Conservation (phyloP, 805 yeast species). For the Metschnikowia corniflorae region DNA sequence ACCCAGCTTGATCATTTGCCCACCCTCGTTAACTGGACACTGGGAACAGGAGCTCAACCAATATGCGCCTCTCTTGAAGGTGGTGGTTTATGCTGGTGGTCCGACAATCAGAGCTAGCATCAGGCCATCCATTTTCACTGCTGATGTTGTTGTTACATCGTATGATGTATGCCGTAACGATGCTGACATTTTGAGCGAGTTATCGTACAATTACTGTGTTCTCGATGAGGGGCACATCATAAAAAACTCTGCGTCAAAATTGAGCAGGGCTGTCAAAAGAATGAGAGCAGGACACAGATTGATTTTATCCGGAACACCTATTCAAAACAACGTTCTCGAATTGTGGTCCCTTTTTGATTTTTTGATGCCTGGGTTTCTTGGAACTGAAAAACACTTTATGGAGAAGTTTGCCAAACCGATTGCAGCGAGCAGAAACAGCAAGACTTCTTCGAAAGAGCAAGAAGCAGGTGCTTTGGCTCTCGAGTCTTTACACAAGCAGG, state of each 20-base stretch:
- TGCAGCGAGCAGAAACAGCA: slow-evolving; percentile 86
- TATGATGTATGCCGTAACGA: slow-evolving; percentile 97
- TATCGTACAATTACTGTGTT: slow-evolving; percentile 88
- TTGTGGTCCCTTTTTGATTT: slow-evolving; percentile 97
- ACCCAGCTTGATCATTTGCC: slow-evolving; percentile 88
- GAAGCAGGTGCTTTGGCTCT: slow-evolving; percentile 95
- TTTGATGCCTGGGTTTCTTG: slow-evolving; percentile 97
- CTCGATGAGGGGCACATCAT: slow-evolving; percentile 97
- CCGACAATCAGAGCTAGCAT: slow-evolving; percentile 66
- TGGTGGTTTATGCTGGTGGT: slow-evolving; percentile 89
- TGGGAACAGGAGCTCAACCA: slow-evolving; percentile 95
- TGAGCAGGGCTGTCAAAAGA: slow-evolving; percentile 82
- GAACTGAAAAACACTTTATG: slow-evolving; percentile 89
- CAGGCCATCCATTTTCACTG: slow-evolving; percentile 46
- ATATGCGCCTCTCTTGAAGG: slow-evolving; percentile 82
- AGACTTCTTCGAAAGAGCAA: slow-evolving; percentile 87
- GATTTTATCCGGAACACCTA: slow-evolving; percentile 94
- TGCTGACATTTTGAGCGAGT: slow-evolving; percentile 53
- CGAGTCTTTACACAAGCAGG: slow-evolving; percentile 95
- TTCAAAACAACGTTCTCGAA: slow-evolving; percentile 94
- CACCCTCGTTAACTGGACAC: slow-evolving; percentile 97
- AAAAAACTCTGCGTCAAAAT: slow-evolving; percentile 83
- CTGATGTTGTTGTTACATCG: slow-evolving; percentile 90
- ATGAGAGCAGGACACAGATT: slow-evolving; percentile 85
- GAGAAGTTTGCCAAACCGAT: slow-evolving; percentile 98